Percentiles rank a stretch among this genome's conserved stretches.
phyloP scores from a whole-genome alignment of 2,329 filamentous ascomycete genomes.

The Xylaria sp. region DNA sequence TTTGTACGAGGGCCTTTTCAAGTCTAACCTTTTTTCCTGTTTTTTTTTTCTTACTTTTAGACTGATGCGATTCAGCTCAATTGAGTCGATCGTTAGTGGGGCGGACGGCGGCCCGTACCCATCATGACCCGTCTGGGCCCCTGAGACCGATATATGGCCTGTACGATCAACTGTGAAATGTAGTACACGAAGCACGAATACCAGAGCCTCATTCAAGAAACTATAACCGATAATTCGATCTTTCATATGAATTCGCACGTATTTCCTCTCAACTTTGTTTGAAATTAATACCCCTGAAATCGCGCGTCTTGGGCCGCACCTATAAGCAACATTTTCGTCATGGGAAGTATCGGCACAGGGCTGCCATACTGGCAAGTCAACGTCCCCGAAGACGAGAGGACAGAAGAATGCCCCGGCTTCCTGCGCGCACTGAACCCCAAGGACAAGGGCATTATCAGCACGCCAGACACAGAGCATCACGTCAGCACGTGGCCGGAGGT shows the following conservation, averaged over 20 bases:
- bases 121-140: too few species aligned
- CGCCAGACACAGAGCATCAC: slow-evolving; percentile 73
- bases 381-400: slow-evolving; percentile 70
- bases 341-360: slow-evolving; percentile 51
- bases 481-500: slow-evolving; percentile 77
- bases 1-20: background rate
- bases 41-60: too few species aligned
- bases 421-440: slow-evolving; percentile 72
- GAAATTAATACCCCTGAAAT: background rate
- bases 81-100: too few species aligned
- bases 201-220: too few species aligned
- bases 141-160: too few species aligned
- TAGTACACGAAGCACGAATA: too few species aligned
- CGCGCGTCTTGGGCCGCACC: background rate
- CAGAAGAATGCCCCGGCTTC: slow-evolving; percentile 76
- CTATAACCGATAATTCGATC: background rate
- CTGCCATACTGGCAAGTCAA: slow-evolving; percentile 87
- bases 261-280: background rate
- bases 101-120: too few species aligned
- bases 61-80: too few species aligned
- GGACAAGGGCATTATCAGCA: slow-evolving; percentile 76
- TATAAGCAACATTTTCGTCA: slow-evolving; percentile 36
- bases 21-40: too few species aligned
- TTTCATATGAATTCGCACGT: background rate
- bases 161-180: too few species aligned